Conservation (phyloP, 768 basidiomycete species). For the Leccinum subtestaceum region DNA sequence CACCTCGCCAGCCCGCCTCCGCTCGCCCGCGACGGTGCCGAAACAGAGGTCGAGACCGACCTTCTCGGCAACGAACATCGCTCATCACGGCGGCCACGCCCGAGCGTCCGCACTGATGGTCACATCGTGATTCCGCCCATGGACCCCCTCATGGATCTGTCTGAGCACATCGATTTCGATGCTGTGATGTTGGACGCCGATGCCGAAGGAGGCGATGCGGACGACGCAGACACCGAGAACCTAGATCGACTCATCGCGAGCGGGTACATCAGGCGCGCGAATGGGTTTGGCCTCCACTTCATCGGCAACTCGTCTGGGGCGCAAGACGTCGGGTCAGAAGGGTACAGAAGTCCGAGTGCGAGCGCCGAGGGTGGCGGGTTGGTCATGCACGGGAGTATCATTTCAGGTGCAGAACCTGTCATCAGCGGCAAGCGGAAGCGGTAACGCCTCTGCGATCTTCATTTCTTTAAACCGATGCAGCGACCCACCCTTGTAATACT, state of each 20-base stretch:
- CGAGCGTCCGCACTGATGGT: conserved; percentile 28
- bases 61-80: conserved; percentile 16
- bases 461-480: neutral
- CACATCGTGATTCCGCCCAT: conserved; percentile 15
- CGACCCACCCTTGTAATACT: neutral
- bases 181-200: conserved; percentile 31
- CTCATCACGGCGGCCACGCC: conserved; percentile 14
- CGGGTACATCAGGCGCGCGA: too few species aligned
- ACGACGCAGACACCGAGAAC: conserved; percentile 11
- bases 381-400: neutral
- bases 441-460: conserved; percentile 6
- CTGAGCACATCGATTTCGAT: conserved; percentile 19
- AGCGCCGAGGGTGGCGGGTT: conserved; percentile 15
- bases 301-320: conserved; percentile 11
- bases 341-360: conserved; percentile 17
- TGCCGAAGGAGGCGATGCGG: conserved; percentile 5
- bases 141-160: conserved; percentile 6
- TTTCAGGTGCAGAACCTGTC: conserved; percentile 12
- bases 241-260: conserved; percentile 4
- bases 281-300: conserved; percentile 18
- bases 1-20: conserved; percentile 24
- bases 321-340: conserved; percentile 21
- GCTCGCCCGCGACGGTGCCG: conserved; percentile 30
- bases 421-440: conserved; percentile 27
- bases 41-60: conserved; percentile 33